A percentile compares a stretch with the other conserved stretches of the same genome.
phyloP scores from a whole-genome alignment of 176 grass and related monocot species.

The Avena insularis region DNA sequence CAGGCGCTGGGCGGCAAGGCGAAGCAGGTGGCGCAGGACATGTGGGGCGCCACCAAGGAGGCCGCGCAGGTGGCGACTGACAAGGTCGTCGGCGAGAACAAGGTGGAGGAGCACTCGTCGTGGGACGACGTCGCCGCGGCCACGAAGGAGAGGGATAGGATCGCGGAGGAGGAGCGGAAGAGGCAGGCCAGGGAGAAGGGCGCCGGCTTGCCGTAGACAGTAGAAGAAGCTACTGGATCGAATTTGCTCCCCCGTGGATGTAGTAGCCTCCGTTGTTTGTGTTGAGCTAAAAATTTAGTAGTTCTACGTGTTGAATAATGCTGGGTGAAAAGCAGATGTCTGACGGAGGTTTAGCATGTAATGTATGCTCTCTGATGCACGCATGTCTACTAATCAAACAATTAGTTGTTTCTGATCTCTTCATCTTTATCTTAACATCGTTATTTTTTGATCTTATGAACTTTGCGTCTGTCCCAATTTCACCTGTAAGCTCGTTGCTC shows the following conservation, averaged over 20 bases:
- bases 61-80: constrained; percentile 49
- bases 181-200: constrained; percentile 61
- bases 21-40: constrained; percentile 55
- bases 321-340: neutral
- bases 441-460: no score
- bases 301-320: constrained; percentile 38
- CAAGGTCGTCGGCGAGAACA: neutral
- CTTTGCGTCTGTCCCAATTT: no score
- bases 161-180: constrained; percentile 35
- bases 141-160: constrained; percentile 44
- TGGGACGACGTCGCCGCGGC: constrained; percentile 17
- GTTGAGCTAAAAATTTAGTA: neutral
- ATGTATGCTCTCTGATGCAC: neutral
- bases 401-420: neutral
- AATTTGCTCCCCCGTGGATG: neutral
- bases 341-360: neutral
- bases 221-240: neutral
- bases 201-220: constrained; percentile 36
- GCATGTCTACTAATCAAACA: neutral
- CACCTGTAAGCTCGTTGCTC: no score
- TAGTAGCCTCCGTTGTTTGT: neutral
- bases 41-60: constrained; percentile 68
- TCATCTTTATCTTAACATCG: no score
- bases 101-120: constrained; percentile 31
- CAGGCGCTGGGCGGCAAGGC: constrained; percentile 57